A percentile compares a stretch with the other conserved stretches of the same genome.
Evolutionary conservation across 495 filamentous ascomycete genomes (phyloP).

Genomic region (Parachaetomium inaequale): DNA sequence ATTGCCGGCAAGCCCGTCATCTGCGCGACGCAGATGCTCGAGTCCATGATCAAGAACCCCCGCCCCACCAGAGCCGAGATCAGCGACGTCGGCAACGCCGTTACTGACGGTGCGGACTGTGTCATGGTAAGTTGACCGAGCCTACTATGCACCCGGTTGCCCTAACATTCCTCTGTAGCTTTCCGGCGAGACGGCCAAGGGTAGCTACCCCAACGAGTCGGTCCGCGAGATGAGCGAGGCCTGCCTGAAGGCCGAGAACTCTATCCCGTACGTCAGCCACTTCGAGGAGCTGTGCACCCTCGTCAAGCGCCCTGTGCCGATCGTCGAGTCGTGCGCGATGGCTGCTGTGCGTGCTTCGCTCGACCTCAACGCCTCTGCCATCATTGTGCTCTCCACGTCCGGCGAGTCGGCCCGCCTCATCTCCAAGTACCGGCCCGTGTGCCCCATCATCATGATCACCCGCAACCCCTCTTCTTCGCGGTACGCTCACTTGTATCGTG

Average conservation of each 20-base stretch:
- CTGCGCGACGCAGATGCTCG: constrained; percentile 73
- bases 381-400: constrained; percentile 87
- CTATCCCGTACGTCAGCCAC: constrained; percentile 91
- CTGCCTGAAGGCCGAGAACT: constrained; percentile 90
- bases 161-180: constrained; percentile 36
- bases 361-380: constrained; percentile 92
- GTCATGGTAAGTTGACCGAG: constrained; percentile 63
- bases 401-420: constrained; percentile 89
- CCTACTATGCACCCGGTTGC: neutral
- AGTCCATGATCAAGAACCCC: constrained; percentile 99
- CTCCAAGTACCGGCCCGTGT: constrained; percentile 97
- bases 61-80: constrained; percentile 97
- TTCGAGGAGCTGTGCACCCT: constrained; percentile 91
- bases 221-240: constrained; percentile 98
- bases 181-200: constrained; percentile 98
- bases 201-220: constrained; percentile 85
- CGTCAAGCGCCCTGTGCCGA: constrained; percentile 73
- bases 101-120: constrained; percentile 96
- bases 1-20: constrained; percentile 98
- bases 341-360: constrained; percentile 89
- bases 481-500: constrained; percentile 94
- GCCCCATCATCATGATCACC: constrained; percentile 98
- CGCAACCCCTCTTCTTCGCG: constrained; percentile 77
- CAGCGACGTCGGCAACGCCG: constrained; percentile 96
- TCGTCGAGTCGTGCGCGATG: constrained; percentile 91